Conservation (phyloP, 2,329 filamentous ascomycete genomes). For the Colletotrichum sp. region DNA sequence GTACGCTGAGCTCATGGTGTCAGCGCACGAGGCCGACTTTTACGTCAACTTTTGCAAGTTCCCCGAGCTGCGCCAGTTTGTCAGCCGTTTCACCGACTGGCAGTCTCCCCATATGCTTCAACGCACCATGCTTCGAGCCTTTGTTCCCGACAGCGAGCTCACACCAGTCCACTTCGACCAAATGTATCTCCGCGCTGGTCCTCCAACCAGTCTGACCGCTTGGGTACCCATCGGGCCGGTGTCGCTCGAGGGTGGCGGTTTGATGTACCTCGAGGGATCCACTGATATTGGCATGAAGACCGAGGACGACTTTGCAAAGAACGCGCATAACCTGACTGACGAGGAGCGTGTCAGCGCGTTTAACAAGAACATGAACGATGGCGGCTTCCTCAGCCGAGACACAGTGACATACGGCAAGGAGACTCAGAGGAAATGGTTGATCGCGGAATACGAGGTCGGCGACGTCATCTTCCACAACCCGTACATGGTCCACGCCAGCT, state of each 20-base stretch:
- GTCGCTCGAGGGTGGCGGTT: conserved; percentile 56
- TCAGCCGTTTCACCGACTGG: neutral
- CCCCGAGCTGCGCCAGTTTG: conserved; percentile 5
- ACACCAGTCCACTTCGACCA: conserved; percentile 67
- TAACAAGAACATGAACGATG: conserved; percentile 65
- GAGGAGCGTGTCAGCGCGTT: conserved; percentile 56
- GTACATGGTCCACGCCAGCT: conserved; percentile 57
- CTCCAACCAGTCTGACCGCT: conserved; percentile 58
- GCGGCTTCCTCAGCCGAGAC: conserved; percentile 51
- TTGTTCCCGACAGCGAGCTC: conserved; percentile 59
- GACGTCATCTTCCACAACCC: conserved; percentile 45
- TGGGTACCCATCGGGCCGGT: conserved; percentile 64
- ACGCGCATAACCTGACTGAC: conserved; percentile 53
- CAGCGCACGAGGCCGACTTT: neutral
- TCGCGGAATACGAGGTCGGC: conserved; percentile 41
- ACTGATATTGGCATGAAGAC: conserved; percentile 36
- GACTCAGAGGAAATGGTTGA: conserved; percentile 34
- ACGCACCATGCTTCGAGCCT: conserved; percentile 59
- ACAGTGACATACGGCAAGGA: conserved; percentile 28
- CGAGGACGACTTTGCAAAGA: conserved; percentile 52
- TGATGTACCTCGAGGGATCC: conserved; percentile 63
- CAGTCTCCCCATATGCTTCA: conserved; percentile 16
- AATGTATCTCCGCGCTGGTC: conserved; percentile 60
- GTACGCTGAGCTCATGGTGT: neutral
- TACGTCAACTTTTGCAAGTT: conserved; percentile 8